Evolutionary conservation across 306 rosid genomes (phyloP).

Genomic region (Quercus agrifolia): DNA sequence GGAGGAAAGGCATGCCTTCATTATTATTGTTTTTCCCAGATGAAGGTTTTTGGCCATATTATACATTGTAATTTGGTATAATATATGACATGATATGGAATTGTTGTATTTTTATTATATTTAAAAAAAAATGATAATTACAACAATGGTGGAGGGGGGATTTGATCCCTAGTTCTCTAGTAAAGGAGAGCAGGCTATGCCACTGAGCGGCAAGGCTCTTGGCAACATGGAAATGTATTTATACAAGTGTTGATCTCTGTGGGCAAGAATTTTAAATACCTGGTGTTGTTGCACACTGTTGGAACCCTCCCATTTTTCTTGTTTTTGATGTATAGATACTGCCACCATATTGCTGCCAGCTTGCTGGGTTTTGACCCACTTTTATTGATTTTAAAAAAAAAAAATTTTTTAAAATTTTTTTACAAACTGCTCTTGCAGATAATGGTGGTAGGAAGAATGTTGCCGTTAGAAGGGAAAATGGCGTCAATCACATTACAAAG

Average conservation of each 20-base stretch:
- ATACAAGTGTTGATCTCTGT: background rate
- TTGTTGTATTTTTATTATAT: background rate
- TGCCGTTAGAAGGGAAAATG: constrained; percentile 55
- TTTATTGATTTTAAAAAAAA: background rate
- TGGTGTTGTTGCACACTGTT: background rate
- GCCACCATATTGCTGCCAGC: background rate
- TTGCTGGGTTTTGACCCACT: background rate
- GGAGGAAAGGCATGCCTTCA: background rate
- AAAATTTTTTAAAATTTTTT: too few species aligned
- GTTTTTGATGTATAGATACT: background rate
- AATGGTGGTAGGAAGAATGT: constrained; percentile 49
- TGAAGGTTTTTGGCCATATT: background rate
- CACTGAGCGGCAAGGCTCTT: too few species aligned
- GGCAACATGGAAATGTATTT: too few species aligned
- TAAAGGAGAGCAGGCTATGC: too few species aligned
- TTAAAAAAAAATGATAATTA: background rate
- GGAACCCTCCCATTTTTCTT: background rate
- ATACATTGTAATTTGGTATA: background rate
- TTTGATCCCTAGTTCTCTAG: too few species aligned
- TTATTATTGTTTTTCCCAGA: background rate
- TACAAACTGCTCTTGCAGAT: constrained; percentile 45
- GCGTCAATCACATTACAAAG: constrained; percentile 39
- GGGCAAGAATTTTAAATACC: background rate
- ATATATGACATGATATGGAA: background rate
- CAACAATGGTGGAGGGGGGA: too few species aligned